These are phyloP conservation scores for Rhizopus sp. DNA, from an alignment of 371 early-diverging fungal genomes.

Conservation along the genomic window DNA sequence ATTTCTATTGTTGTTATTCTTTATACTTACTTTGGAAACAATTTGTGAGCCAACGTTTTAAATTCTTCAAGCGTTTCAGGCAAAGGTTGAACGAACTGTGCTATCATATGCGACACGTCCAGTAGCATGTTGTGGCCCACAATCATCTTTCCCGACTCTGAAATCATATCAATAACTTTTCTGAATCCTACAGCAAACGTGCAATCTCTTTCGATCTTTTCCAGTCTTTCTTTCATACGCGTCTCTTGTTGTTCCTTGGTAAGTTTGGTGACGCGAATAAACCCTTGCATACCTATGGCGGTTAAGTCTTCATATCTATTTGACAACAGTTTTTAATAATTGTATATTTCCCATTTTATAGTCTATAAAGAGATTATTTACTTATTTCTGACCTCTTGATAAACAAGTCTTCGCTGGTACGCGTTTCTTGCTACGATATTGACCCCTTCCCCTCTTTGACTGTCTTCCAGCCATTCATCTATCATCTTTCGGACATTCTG, in stretches of 20 bases:
- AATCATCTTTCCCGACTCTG: constrained; percentile 67
- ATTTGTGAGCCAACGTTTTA: constrained; percentile 48
- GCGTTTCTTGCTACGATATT: constrained; percentile 54
- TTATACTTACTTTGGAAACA: constrained; percentile 59
- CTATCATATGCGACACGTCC: constrained; percentile 75
- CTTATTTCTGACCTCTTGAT: constrained; percentile 69
- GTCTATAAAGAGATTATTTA: constrained; percentile 15
- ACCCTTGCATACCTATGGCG: constrained; percentile 48
- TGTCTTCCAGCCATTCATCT: constrained; percentile 43
- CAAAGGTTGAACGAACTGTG: constrained; percentile 72
- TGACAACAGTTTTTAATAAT: background rate
- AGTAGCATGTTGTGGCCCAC: constrained; percentile 87
- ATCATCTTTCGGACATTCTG: constrained; percentile 45
- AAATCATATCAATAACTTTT: constrained; percentile 76
- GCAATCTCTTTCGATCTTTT: constrained; percentile 53
- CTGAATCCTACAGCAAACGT: constrained; percentile 74
- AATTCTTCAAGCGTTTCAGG: constrained; percentile 67
- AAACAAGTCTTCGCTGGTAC: constrained; percentile 65
- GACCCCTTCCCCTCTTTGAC: constrained; percentile 41
- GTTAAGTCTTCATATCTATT: constrained; percentile 40
- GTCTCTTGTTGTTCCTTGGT: constrained; percentile 44
- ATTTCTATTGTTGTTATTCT: background rate
- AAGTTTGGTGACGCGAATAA: constrained; percentile 42
- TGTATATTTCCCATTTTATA: background rate
- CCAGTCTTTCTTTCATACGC: constrained; percentile 29